phyloP scores from a whole-genome alignment of 2,329 filamentous ascomycete species.

The Hysterium pulicare region DNA sequence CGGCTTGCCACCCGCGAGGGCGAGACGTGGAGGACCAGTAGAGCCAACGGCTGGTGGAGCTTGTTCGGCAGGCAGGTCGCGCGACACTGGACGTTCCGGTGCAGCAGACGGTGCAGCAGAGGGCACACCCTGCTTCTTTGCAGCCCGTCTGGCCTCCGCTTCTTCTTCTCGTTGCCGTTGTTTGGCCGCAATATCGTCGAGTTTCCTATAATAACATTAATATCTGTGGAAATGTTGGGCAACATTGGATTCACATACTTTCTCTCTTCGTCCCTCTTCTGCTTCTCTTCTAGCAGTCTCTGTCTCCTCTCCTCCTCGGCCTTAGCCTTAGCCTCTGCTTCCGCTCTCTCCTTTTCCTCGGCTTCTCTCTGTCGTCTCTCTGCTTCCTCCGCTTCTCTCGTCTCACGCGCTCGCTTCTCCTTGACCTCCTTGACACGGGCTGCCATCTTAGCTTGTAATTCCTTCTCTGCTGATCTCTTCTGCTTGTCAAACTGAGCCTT shows the following conservation, averaged over 20 bases:
- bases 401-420: conserved; percentile 79
- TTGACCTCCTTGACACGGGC: conserved; percentile 83
- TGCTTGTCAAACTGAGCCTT: conserved; percentile 96
- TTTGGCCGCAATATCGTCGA: conserved; percentile 59
- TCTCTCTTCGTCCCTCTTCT: conserved; percentile 57
- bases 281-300: conserved; percentile 69
- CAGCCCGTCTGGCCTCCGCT: conserved; percentile 71
- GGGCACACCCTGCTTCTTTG: conserved; percentile 53
- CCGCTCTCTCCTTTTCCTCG: conserved; percentile 73
- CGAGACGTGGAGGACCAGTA: conserved; percentile 58
- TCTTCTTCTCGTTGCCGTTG: conserved; percentile 87
- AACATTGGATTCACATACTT: no score
- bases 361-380: conserved; percentile 77
- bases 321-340: conserved; percentile 80
- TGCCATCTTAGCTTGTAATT: conserved; percentile 88
- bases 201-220: conserved; percentile 54
- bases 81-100: conserved; percentile 34
- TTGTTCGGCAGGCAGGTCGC: conserved; percentile 41
- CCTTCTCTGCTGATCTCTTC: conserved; percentile 83
- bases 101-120: conserved; percentile 14
- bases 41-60: conserved; percentile 42
- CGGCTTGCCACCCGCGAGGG: conserved; percentile 60
- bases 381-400: conserved; percentile 77
- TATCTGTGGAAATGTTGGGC: no score
- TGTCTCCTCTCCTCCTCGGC: conserved; percentile 77